Conservation (phyloP, 2,329 filamentous ascomycete species). For the Pseudocercospora macadamiae region DNA sequence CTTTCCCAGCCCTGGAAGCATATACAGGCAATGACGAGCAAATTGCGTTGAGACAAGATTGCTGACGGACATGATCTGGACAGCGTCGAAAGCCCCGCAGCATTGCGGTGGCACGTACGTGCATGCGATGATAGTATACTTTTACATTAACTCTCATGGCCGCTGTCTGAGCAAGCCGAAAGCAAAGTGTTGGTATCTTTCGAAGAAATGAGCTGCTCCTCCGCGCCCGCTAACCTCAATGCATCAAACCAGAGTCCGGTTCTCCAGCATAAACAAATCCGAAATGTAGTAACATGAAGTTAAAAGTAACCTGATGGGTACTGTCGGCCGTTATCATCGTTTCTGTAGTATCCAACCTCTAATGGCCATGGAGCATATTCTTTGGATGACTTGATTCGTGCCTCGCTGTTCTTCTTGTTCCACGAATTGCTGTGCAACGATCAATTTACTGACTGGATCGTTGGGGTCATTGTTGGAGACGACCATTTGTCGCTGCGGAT, state of each 20-base stretch:
- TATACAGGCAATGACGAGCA: neutral
- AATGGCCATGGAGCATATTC: slow-evolving; percentile 54
- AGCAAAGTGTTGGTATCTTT: neutral
- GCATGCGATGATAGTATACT: neutral
- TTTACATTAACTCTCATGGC: neutral
- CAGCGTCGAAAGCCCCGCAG: neutral
- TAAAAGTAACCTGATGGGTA: neutral
- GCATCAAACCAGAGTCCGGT: neutral
- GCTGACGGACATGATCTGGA: neutral
- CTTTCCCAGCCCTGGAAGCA: too few species aligned
- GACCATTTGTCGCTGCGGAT: slow-evolving; percentile 32
- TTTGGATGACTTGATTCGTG: slow-evolving; percentile 52
- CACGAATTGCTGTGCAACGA: slow-evolving; percentile 53
- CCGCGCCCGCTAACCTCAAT: neutral
- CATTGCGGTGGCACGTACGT: neutral
- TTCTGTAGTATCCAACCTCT: slow-evolving; percentile 45
- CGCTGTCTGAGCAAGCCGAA: neutral
- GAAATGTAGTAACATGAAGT: neutral
- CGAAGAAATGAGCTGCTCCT: neutral
- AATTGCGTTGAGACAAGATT: neutral
- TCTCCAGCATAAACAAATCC: neutral
- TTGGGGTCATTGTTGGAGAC: slow-evolving; percentile 40
- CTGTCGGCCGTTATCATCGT: slow-evolving; percentile 24
- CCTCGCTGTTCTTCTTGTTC: slow-evolving; percentile 50
- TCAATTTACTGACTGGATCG: slow-evolving; percentile 47